phyloP scores from a whole-genome alignment of 805 yeast genomes.

The Yarrowia yakushimensis region DNA sequence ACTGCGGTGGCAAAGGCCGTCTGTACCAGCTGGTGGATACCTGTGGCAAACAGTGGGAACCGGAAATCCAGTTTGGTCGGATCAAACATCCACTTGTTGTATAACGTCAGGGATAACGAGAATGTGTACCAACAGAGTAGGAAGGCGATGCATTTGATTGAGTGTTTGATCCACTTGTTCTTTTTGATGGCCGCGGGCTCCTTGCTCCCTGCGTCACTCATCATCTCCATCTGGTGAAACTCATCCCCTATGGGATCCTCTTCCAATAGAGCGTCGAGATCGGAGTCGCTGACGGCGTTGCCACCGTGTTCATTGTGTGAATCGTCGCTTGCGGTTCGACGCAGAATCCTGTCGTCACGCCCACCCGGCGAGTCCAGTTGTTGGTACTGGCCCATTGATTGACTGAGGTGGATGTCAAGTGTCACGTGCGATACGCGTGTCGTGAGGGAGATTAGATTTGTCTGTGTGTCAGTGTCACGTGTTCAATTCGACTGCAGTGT shows the following conservation, averaged over 20 bases:
- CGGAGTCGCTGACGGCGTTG: conserved; percentile 8
- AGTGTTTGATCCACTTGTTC: conserved; percentile 22
- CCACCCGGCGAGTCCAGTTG: conserved; percentile 11
- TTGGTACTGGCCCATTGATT: conserved; percentile 7
- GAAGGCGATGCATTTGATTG: background rate
- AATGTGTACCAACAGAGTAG: conserved; percentile 39
- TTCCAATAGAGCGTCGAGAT: conserved; percentile 12
- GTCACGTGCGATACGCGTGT: conserved; percentile 9
- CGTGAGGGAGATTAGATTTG: background rate
- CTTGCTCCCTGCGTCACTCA: conserved; percentile 9
- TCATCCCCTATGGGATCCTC: background rate
- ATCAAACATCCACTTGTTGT: conserved; percentile 98
- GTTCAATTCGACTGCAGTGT: no score
- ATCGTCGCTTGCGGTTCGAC: background rate
- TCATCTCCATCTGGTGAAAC: conserved; percentile 18
- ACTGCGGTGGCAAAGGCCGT: conserved; percentile 46
- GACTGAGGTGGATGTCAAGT: background rate
- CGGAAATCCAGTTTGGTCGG: conserved; percentile 64
- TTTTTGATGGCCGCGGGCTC: background rate
- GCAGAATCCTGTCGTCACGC: background rate
- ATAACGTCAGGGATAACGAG: conserved; percentile 43
- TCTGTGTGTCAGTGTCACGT: background rate
- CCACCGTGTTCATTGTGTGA: background rate
- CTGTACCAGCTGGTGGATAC: conserved; percentile 76
- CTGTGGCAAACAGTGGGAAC: conserved; percentile 80